Base-by-base conservation (phyloP, 768 basidiomycete genomes). In the Lactarius psammicola region DNA sequence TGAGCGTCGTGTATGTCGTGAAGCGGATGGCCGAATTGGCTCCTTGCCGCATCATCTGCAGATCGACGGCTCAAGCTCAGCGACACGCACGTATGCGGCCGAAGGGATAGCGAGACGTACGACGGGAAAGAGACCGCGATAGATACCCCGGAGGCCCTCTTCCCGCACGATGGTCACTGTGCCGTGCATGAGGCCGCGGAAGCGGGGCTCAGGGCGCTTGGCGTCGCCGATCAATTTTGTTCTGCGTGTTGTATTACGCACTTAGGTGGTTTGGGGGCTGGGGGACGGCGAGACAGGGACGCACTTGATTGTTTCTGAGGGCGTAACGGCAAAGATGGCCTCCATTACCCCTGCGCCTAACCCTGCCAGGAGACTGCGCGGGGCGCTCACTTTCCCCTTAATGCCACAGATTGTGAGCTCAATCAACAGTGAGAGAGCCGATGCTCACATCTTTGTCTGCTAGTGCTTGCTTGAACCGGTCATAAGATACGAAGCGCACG, bases 261-360 rank as follows among this genome's bases (percentile, higher is more conserved):
- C 23, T 40, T 17, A 34, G 46, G 26, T 55, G 36, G 17, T 56
- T 56, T 3, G 60, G 20, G 9, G 36, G 17, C 53, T 56, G 7
- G 60, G 20, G 9, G 33, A 59, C 26, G 13, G 49, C 6, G 64
- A 23, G 54, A 34, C 8, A 30, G 23, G 44, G 26, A 30, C 90
- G 49, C 56, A 95, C 96, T 99, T 99, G 81, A 98, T 97, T 0
- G 96, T 98, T 76, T 99, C 96, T 15, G 93, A 95, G 3, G 96
- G 96, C 0, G 96, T 98, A 3, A 99, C 96, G 2, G 96, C 96
- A 63, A 98, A 85, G 26, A 98, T 74, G 0, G 96, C 94, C 76
- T 98, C 96, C 72, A 81, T 89, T 86, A 94, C 85, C 4, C 96
- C 96, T 2, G 96, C 96, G 34, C 89, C 89, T 13, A 92, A 78